Conservation (phyloP, 306 rosid genomes). For the Cucumis cinereus region DNA sequence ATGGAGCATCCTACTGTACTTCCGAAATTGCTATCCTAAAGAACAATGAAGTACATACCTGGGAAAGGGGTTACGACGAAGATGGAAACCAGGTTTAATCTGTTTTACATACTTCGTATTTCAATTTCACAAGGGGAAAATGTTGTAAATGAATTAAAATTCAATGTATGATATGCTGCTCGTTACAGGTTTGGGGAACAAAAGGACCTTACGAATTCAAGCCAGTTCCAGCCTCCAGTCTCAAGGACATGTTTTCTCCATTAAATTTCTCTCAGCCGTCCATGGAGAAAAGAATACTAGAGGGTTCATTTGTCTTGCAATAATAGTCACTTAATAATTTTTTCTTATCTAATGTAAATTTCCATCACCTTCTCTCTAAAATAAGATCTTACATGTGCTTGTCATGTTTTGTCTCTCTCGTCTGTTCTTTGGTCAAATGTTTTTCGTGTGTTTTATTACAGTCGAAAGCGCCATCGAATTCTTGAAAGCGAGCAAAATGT, state of each 20-base stretch:
- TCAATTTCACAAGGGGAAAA: not conserved
- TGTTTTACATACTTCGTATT: not conserved
- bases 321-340: constrained; percentile 23
- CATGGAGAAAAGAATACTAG: constrained; percentile 56
- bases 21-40: constrained; percentile 74
- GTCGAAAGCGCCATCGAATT: not conserved
- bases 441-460: not conserved
- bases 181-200: constrained; percentile 82
- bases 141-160: not conserved
- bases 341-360: constrained; percentile 19
- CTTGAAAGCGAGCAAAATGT: not conserved
- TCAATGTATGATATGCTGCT: constrained; percentile 5
- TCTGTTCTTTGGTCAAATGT: not conserved
- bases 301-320: constrained; percentile 78
- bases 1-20: constrained; percentile 75
- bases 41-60: constrained; percentile 80
- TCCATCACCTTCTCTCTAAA: not conserved
- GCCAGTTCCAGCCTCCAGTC: constrained; percentile 56
- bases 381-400: not conserved
- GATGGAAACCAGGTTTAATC: constrained; percentile 74
- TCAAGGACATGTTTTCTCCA: constrained; percentile 45
- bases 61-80: constrained; percentile 88
- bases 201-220: constrained; percentile 83
- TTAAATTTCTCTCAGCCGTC: constrained; percentile 48
- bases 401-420: not conserved